A percentile compares a stretch with the other conserved stretches of the same genome.
These are phyloP conservation scores for Verticillium zaregamsianum DNA, from an alignment of 2,329 filamentous ascomycete species.

Conservation along the genomic window DNA sequence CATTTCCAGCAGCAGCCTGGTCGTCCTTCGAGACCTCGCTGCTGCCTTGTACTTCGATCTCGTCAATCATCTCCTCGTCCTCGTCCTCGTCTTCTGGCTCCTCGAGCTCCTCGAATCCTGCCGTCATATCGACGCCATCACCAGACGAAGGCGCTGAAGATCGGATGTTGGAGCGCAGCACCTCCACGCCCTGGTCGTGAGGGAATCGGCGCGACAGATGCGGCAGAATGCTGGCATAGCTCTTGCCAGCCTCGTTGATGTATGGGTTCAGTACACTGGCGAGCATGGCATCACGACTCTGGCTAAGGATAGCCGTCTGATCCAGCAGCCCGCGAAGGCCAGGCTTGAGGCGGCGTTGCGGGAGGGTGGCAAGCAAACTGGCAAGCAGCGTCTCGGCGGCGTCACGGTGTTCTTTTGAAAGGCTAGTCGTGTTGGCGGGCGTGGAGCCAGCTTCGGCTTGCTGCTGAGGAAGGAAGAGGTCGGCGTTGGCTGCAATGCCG, in stretches of 20 bases:
- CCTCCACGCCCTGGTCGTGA: constrained; percentile 63
- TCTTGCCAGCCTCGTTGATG: constrained; percentile 56
- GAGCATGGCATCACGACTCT: constrained; percentile 68
- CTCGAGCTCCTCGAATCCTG: constrained; percentile 28
- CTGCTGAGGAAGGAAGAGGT: constrained; percentile 60
- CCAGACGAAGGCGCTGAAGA: constrained; percentile 19
- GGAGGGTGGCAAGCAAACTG: constrained; percentile 56
- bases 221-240: constrained; percentile 72
- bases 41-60: constrained; percentile 29
- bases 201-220: constrained; percentile 67
- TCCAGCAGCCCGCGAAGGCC: constrained; percentile 73
- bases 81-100: constrained; percentile 43
- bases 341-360: constrained; percentile 64
- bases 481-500: constrained; percentile 56
- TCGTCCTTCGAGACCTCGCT: constrained; percentile 24
- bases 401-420: constrained; percentile 41
- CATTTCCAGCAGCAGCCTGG: neutral
- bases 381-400: constrained; percentile 62
- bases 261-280: constrained; percentile 79
- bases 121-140: constrained; percentile 6
- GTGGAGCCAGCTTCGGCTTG: constrained; percentile 23
- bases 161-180: constrained; percentile 59
- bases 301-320: constrained; percentile 70
- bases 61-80: constrained; percentile 21
- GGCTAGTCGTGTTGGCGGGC: constrained; percentile 29